phyloP scores from a whole-genome alignment of 2,329 filamentous ascomycete species.

The Paraphaeosphaeria sporulosa region DNA sequence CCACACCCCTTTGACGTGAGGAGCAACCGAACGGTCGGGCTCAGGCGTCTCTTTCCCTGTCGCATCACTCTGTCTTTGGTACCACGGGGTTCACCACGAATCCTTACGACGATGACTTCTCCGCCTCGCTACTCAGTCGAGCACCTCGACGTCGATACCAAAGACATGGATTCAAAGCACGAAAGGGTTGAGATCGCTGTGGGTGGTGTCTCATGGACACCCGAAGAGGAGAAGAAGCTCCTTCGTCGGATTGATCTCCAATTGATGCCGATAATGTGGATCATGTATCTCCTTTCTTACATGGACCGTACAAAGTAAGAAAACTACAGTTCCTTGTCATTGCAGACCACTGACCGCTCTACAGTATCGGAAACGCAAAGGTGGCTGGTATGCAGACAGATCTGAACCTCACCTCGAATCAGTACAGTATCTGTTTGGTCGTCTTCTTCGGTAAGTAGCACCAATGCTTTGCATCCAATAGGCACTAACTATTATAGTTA shows the following conservation, averaged over 20 bases:
- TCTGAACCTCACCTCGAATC: constrained; percentile 54
- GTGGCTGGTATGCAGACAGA: constrained; percentile 60
- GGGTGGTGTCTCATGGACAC: constrained; percentile 53
- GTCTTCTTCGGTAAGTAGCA: constrained; percentile 62
- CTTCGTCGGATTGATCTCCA: constrained; percentile 58
- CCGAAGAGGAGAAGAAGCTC: constrained; percentile 58
- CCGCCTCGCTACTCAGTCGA: constrained; percentile 32
- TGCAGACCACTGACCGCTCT: constrained; percentile 28
- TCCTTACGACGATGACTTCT: constrained; percentile 30
- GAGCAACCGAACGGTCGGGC: constrained; percentile 6
- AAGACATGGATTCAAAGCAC: constrained; percentile 51
- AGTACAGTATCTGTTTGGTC: constrained; percentile 61
- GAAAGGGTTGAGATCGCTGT: constrained; percentile 56
- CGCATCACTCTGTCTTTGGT: not conserved
- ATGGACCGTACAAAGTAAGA: constrained; percentile 53
- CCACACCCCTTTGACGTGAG: not conserved
- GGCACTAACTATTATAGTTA: constrained; percentile 30
- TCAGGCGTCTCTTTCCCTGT: not conserved
- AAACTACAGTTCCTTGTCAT: not conserved
- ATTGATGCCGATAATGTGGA: constrained; percentile 58
- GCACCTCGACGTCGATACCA: constrained; percentile 24
- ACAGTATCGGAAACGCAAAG: constrained; percentile 59
- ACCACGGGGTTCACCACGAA: not conserved
- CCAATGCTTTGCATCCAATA: constrained; percentile 36
- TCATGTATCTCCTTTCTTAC: constrained; percentile 59